A percentile compares a stretch with the other conserved stretches of the same genome.
These are phyloP conservation scores for Isatis tinctoria DNA, from an alignment of 345 rosid species.

Conservation along the genomic window DNA sequence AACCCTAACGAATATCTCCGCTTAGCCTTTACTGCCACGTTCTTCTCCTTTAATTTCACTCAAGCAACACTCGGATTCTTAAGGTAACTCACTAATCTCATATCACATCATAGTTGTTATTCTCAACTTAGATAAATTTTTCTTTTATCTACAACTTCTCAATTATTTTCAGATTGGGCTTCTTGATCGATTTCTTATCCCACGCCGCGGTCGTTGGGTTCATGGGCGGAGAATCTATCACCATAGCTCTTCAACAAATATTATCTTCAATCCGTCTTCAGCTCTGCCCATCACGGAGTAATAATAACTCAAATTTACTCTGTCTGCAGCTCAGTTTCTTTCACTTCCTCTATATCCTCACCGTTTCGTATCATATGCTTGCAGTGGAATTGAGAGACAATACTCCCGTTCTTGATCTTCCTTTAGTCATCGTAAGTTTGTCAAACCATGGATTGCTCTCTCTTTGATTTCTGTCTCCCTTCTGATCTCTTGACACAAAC, in stretches of 20 bases:
- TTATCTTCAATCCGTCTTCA: conserved; percentile 33
- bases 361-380: conserved; percentile 5
- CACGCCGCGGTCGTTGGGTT: conserved; percentile 94
- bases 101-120: neutral
- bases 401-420: conserved; percentile 62
- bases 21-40: conserved; percentile 86
- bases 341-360: neutral
- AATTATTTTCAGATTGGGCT: conserved; percentile 57
- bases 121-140: no score
- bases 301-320: neutral
- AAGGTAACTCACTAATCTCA: conserved; percentile 40
- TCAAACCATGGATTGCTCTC: neutral
- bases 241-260: conserved; percentile 82
- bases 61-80: conserved; percentile 66
- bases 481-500: conserved; percentile 7
- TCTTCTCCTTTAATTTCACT: conserved; percentile 87
- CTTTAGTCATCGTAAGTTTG: conserved; percentile 67
- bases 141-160: neutral
- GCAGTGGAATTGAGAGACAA: conserved; percentile 98
- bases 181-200: conserved; percentile 87
- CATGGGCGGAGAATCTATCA: conserved; percentile 92
- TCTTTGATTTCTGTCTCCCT: neutral
- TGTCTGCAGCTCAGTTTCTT: neutral
- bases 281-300: conserved; percentile 35
- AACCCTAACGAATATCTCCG: conserved; percentile 51